Evolutionary conservation across 805 yeast species (phyloP).

Genomic region (Candida nitratophila): DNA sequence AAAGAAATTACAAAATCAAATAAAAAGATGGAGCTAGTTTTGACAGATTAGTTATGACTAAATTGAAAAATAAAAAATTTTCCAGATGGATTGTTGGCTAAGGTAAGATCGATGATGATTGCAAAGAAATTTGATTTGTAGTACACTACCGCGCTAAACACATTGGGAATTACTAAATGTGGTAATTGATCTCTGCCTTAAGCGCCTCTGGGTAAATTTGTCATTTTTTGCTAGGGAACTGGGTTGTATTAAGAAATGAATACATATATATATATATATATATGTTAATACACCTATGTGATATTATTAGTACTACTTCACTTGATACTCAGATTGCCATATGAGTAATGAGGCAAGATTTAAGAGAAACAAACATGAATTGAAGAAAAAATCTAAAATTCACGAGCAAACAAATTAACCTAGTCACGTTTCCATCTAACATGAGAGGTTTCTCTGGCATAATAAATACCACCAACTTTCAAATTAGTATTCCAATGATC

Average conservation of each 20-base stretch:
- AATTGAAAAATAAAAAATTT: neutral
- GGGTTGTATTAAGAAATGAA: no score
- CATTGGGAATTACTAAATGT: neutral
- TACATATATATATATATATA: no score
- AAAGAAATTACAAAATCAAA: neutral
- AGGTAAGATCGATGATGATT: neutral
- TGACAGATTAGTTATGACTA: neutral
- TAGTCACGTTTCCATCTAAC: constrained; percentile 53
- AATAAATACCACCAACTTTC: constrained; percentile 60
- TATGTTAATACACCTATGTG: no score
- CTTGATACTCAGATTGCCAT: no score
- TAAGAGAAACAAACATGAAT: no score
- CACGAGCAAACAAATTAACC: neutral
- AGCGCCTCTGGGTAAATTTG: neutral
- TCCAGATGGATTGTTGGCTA: neutral
- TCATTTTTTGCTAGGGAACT: neutral
- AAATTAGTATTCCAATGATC: constrained; percentile 63
- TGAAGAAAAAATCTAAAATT: neutral
- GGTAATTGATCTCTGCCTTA: neutral
- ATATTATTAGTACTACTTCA: no score
- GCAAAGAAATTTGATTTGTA: neutral
- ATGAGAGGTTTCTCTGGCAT: constrained; percentile 41
- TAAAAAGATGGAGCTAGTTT: neutral
- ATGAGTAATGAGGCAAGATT: no score
- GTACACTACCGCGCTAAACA: neutral